Evolutionary conservation across 73 alveolate species (phyloP).

Genomic region (Paraurostyla sp.): DNA sequence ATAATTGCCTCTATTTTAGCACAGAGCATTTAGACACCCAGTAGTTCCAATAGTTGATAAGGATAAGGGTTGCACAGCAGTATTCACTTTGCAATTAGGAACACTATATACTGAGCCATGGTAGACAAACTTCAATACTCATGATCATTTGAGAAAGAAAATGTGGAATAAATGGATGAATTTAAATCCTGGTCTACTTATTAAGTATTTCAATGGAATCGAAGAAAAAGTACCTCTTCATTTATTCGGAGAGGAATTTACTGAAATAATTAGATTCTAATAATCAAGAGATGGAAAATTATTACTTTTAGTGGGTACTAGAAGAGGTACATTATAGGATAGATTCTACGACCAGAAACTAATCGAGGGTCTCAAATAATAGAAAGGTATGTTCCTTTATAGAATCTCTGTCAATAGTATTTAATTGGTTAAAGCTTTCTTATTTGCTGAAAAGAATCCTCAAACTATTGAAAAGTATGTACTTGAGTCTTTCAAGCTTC

Average conservation of each 20-base stretch:
- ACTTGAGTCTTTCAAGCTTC: neutral
- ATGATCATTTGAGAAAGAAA: neutral
- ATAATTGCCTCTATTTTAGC: neutral
- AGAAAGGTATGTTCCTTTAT: conserved; percentile 22
- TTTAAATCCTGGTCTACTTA: neutral
- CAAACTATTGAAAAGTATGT: neutral
- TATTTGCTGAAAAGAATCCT: neutral
- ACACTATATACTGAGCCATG: neutral
- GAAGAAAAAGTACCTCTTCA: conserved; percentile 10
- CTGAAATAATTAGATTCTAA: neutral
- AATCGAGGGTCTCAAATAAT: neutral
- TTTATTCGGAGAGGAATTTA: neutral
- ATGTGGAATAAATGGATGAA: neutral
- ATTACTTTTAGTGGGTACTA: neutral
- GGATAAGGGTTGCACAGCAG: neutral
- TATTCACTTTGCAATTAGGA: neutral
- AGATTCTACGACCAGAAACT: conserved; percentile 12
- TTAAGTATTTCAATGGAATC: conserved; percentile 40
- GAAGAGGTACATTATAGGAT: conserved; percentile 2
- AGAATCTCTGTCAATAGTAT: neutral
- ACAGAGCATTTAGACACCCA: conserved; percentile 28
- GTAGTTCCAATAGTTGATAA: conserved; percentile 8
- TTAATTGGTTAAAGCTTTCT: neutral
- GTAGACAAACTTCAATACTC: neutral
- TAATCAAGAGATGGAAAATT: conserved; percentile 1